Evolutionary conservation across 2,329 filamentous ascomycete species (phyloP), one percentile per base, ranked within the genome.

Genomic region (Elsinoe australis): DNA sequence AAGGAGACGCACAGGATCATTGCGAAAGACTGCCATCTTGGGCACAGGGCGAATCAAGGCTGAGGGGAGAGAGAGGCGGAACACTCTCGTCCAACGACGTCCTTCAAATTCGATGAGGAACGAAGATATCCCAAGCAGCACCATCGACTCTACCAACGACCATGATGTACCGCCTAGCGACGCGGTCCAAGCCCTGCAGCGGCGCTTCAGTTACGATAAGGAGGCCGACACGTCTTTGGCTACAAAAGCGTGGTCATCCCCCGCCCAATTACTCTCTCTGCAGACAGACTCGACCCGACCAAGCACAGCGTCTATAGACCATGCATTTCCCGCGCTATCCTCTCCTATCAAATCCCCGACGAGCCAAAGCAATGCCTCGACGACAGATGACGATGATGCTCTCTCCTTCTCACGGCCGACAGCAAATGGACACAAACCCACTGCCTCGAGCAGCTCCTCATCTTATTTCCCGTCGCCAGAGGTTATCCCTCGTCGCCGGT

Each of bases 21-120:
- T 95, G 62, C 78, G 89, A 51, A 95, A 95, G 66, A 87, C 86
- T 8, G 88, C 87, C 19, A 71, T 95, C 41, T 73, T 95, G 14
- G 86, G 87, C 12, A 83, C 84, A 53, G 82, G 83, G 45, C 54
- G 58, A n/a, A 52, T 62, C 17, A 52, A 78, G 74, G 48, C 80
- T 77, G 63, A 73, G 76, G 52, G 79, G 78, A 56, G 73, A 67
- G 59, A 75, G 69, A 55, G 79, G 52, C 59, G 57, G 54, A 61
- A 59, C 49, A 65, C 60, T 53, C 60, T 57, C 47, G 62, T 53
- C 54, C 66, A 53, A 55, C 64, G 53, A 49, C 57, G 61, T 51
- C 62, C 67, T 31, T 48, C 45, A 12, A 29, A 32, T 21, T 47
- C 56, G 41, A 51, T 49, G 49, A 54, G 60, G 55, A 55, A 56